Evolutionary conservation across 2,329 filamentous ascomycete species (phyloP).

Genomic region (Akanthomyces dipterigenus): DNA sequence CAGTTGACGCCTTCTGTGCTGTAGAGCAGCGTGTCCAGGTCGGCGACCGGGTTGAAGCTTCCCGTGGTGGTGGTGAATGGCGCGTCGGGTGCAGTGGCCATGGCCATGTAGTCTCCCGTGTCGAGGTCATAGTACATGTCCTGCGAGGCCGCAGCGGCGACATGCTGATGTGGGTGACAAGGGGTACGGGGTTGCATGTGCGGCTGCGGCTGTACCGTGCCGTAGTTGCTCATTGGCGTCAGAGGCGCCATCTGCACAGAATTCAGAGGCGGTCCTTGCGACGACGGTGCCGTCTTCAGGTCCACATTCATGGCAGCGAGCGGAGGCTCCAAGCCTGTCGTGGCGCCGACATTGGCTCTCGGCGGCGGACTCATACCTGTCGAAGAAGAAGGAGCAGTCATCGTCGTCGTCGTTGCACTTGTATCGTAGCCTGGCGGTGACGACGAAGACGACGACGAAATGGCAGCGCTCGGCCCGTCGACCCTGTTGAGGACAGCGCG

Average conservation of each 20-base stretch:
- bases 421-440: neutral
- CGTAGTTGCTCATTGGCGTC: neutral
- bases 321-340: neutral
- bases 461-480: slow-evolving; percentile 13
- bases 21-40: slow-evolving; percentile 31
- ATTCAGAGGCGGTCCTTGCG: neutral
- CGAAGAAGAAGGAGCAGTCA: neutral
- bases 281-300: neutral
- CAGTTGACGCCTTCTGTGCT: slow-evolving; percentile 31
- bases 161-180: neutral
- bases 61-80: slow-evolving; percentile 20
- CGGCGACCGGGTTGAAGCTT: slow-evolving; percentile 25
- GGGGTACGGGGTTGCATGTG: neutral
- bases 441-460: neutral
- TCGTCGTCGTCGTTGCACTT: no score
- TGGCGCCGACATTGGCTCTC: neutral
- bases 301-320: slow-evolving; percentile 6
- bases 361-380: neutral
- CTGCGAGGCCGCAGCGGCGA: slow-evolving; percentile 16
- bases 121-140: neutral
- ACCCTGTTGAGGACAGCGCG: slow-evolving; percentile 35
- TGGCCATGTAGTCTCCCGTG: slow-evolving; percentile 15
- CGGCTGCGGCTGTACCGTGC: neutral
- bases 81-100: neutral
- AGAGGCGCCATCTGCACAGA: neutral